phyloP scores from a whole-genome alignment of 805 yeast genomes.

The Sugiyamaella marilandica region DNA sequence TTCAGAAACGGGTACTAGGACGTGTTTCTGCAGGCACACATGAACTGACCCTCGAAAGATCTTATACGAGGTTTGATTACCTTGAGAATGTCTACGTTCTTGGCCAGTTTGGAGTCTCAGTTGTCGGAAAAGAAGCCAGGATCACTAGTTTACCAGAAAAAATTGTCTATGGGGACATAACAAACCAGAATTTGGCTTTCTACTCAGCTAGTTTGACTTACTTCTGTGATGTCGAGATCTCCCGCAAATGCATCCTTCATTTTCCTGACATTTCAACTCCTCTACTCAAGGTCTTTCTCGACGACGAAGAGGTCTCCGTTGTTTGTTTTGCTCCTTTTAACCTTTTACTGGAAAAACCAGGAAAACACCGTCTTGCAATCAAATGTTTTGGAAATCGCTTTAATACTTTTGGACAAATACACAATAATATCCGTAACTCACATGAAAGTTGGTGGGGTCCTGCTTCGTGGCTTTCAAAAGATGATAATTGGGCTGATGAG shows the following conservation, averaged over 20 bases:
- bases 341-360: not conserved
- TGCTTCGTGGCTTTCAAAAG: not conserved
- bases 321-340: slow-evolving; percentile 1
- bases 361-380: not conserved
- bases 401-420: slow-evolving; percentile 4
- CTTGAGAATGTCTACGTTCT: slow-evolving; percentile 8
- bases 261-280: not conserved
- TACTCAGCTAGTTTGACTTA: slow-evolving; percentile 3
- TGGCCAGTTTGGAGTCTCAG: slow-evolving; percentile 7
- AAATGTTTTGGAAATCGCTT: slow-evolving; percentile 2
- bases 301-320: not conserved
- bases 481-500: slow-evolving; percentile 3
- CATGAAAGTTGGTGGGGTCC: not conserved
- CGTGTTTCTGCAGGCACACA: not conserved
- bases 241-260: not conserved
- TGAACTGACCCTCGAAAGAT: not conserved
- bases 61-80: not conserved
- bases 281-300: not conserved
- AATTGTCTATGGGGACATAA: slow-evolving; percentile 5
- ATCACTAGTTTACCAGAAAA: not conserved
- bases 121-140: not conserved
- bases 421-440: not conserved
- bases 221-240: not conserved
- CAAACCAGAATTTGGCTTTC: slow-evolving; percentile 5
- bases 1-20: not conserved